Evolutionary conservation across 805 yeast species (phyloP).

Genomic region (Yamadazyma insecticola): DNA sequence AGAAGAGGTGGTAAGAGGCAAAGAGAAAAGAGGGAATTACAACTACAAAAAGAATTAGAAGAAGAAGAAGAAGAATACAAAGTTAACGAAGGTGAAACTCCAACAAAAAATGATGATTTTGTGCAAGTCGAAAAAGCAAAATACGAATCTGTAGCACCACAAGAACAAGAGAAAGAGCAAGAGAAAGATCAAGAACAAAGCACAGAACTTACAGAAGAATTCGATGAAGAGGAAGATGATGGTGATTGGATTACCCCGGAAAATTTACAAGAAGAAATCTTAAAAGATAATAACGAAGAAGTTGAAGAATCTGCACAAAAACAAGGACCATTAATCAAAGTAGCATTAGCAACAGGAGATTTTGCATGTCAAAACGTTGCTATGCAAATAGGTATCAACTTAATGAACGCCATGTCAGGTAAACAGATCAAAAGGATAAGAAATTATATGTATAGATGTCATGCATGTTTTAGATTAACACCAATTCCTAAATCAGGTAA

Average conservation of each 20-base stretch:
- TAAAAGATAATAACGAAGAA: conserved; percentile 63
- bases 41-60: conserved; percentile 22
- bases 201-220: conserved; percentile 38
- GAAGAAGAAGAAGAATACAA: conserved; percentile 11
- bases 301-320: conserved; percentile 33
- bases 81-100: no score
- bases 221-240: conserved; percentile 75
- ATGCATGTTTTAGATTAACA: conserved; percentile 85
- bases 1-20: conserved; percentile 67
- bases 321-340: conserved; percentile 44
- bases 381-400: conserved; percentile 80
- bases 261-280: conserved; percentile 64
- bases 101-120: conserved; percentile 7
- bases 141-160: conserved; percentile 3
- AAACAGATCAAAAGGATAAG: conserved; percentile 78
- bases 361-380: conserved; percentile 97
- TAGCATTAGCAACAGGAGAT: conserved; percentile 91
- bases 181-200: conserved; percentile 8
- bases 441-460: conserved; percentile 93
- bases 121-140: conserved; percentile 7
- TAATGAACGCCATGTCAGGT: conserved; percentile 83
- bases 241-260: conserved; percentile 93
- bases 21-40: conserved; percentile 50
- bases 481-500: conserved; percentile 75
- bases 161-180: conserved; percentile 4